phyloP scores from a whole-genome alignment of 2,329 filamentous ascomycete species.

The Pseudocercospora fuligena region DNA sequence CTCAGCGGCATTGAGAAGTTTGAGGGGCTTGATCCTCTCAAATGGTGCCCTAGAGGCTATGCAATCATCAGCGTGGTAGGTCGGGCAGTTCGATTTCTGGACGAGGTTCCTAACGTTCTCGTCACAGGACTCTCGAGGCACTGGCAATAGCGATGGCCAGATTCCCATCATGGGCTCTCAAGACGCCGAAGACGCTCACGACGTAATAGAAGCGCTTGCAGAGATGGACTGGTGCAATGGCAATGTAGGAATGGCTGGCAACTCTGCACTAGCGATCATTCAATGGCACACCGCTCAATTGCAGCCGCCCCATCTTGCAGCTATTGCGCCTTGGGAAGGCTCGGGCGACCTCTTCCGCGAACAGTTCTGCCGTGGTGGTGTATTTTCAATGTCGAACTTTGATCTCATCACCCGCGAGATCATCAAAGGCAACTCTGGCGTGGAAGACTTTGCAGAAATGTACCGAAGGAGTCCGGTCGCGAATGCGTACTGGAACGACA shows the following conservation, averaged over 20 bases:
- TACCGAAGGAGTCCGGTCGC: slow-evolving; percentile 26
- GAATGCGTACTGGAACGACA: slow-evolving; percentile 36
- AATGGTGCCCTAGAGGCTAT: slow-evolving; percentile 41
- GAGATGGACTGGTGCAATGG: slow-evolving; percentile 52
- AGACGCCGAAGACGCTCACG: slow-evolving; percentile 53
- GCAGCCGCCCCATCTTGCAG: slow-evolving; percentile 48
- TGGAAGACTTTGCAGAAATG: slow-evolving; percentile 33
- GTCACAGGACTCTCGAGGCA: slow-evolving; percentile 36
- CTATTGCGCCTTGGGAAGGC: slow-evolving; percentile 55
- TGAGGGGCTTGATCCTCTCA: slow-evolving; percentile 48
- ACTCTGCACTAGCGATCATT: slow-evolving; percentile 48
- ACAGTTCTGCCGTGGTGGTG: slow-evolving; percentile 51
- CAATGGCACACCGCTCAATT: slow-evolving; percentile 49
- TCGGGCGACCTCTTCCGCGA: slow-evolving; percentile 54
- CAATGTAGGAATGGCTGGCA: slow-evolving; percentile 50
- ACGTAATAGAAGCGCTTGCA: slow-evolving; percentile 50
- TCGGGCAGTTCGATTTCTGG: not conserved
- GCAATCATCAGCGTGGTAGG: slow-evolving; percentile 38
- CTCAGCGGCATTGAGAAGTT: slow-evolving; percentile 47
- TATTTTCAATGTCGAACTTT: slow-evolving; percentile 48
- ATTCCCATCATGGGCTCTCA: slow-evolving; percentile 48
- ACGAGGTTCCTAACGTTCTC: not conserved
- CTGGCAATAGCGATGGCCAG: slow-evolving; percentile 42
- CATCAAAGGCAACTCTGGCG: slow-evolving; percentile 26
- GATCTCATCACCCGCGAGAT: slow-evolving; percentile 35